These are phyloP conservation scores for Fraxinus anomala DNA, from an alignment of 257 asterid species.

Conservation along the genomic window DNA sequence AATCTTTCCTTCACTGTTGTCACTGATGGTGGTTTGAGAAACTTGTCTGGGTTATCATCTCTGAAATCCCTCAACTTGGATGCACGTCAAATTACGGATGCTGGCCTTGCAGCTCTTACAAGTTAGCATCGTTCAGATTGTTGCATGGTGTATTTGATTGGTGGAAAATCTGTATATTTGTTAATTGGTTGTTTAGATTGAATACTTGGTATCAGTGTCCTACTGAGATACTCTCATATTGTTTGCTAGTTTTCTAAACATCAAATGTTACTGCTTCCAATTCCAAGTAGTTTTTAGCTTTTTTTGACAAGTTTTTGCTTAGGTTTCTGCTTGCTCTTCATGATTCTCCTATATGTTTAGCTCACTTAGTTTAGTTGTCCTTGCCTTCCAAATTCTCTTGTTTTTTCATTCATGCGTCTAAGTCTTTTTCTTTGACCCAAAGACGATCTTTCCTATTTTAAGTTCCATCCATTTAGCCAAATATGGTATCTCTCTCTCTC, in stretches of 20 bases:
- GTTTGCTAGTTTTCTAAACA: neutral
- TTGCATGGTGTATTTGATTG: neutral
- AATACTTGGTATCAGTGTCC: neutral
- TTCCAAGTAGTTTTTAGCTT: neutral
- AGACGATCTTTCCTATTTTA: neutral
- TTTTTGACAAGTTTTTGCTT: neutral
- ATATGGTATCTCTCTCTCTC: neutral
- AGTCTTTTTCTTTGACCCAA: neutral
- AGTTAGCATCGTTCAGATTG: conserved; percentile 42
- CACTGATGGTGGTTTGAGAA: conserved; percentile 83
- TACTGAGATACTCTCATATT: neutral
- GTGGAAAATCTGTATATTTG: neutral
- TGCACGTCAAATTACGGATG: conserved; percentile 86
- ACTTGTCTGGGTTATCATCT: conserved; percentile 73
- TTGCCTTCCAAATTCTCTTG: neutral
- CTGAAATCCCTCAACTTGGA: conserved; percentile 90
- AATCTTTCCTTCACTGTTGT: conserved; percentile 88
- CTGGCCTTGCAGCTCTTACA: conserved; percentile 93
- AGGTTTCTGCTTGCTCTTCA: neutral
- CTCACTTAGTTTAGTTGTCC: neutral
- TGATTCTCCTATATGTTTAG: neutral
- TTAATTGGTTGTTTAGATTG: neutral
- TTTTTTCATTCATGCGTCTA: neutral
- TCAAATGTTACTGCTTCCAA: neutral
- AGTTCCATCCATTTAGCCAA: neutral